Percentiles rank a stretch among this genome's conserved stretches.
Conservation (phyloP, 2,329 filamentous ascomycete species). For the Plenodomus biglobosus region DNA sequence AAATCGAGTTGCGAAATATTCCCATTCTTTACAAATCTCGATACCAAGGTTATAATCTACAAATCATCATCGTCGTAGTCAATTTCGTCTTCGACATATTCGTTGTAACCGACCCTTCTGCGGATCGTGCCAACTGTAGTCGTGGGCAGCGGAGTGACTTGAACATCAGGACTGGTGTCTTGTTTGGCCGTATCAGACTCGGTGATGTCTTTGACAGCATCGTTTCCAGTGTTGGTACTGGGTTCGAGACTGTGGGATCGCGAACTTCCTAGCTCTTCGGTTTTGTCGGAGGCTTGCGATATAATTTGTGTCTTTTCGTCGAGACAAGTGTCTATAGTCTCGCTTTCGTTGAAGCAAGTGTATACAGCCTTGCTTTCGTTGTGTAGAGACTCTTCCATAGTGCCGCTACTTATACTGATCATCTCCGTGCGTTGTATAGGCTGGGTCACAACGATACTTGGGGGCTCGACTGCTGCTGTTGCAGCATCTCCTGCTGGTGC, state of each 20-base stretch:
- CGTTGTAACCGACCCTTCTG: background rate
- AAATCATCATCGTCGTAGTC: background rate
- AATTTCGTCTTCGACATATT: background rate
- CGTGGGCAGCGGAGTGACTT: background rate
- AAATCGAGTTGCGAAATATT: too few relatives aligned
- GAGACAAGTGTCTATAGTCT: background rate
- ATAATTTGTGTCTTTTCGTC: too few relatives aligned
- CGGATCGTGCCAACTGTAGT: background rate
- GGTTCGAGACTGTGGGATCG: background rate
- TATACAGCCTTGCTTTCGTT: too few relatives aligned
- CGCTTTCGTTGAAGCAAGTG: background rate
- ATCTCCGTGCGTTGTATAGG: background rate
- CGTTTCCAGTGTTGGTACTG: background rate
- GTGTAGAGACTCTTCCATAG: background rate
- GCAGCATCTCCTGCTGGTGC: background rate
- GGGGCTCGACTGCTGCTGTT: background rate
- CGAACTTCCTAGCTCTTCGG: background rate
- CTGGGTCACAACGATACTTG: background rate
- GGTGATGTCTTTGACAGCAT: background rate
- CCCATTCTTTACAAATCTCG: too few relatives aligned
- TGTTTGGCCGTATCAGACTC: too few relatives aligned
- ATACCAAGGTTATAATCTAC: background rate
- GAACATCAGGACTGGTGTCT: background rate
- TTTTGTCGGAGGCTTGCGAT: background rate
- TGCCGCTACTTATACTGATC: background rate